Conservation (phyloP, 148 eudicot species). For the Camellia granthamiana region DNA sequence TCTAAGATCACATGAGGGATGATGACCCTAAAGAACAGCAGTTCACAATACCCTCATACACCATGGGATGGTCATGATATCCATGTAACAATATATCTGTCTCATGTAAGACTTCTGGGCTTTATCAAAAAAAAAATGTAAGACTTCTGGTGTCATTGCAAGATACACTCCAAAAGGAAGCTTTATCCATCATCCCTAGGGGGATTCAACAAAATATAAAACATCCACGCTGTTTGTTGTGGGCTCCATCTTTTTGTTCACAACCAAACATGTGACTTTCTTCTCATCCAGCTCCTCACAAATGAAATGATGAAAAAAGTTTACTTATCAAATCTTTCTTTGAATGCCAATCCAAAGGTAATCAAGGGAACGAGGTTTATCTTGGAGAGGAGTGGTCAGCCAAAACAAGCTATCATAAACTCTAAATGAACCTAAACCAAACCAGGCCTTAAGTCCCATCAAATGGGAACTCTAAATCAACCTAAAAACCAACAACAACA, state of each 20-base stretch:
- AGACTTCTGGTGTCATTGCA: too few relatives aligned
- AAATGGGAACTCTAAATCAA: too few relatives aligned
- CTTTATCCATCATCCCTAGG: too few relatives aligned
- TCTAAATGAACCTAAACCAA: background rate
- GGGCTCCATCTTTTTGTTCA: background rate
- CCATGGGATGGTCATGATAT: background rate
- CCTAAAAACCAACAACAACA: too few relatives aligned
- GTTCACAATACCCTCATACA: background rate
- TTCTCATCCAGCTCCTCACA: background rate
- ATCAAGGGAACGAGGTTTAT: background rate
- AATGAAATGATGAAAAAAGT: background rate
- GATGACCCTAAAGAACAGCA: background rate
- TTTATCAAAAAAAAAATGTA: too few relatives aligned
- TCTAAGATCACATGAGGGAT: slow-evolving; percentile 1
- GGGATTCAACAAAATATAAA: background rate
- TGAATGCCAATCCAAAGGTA: background rate
- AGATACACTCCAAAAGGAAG: too few relatives aligned
- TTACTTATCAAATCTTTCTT: background rate
- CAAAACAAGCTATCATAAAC: background rate
- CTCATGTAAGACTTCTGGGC: too few relatives aligned
- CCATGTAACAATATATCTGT: background rate
- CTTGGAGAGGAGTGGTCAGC: background rate
- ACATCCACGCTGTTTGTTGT: background rate
- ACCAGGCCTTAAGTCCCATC: too few relatives aligned
- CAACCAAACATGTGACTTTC: background rate